phyloP scores from a whole-genome alignment of 768 basidiomycete species.

The Tulasnella sp. region DNA sequence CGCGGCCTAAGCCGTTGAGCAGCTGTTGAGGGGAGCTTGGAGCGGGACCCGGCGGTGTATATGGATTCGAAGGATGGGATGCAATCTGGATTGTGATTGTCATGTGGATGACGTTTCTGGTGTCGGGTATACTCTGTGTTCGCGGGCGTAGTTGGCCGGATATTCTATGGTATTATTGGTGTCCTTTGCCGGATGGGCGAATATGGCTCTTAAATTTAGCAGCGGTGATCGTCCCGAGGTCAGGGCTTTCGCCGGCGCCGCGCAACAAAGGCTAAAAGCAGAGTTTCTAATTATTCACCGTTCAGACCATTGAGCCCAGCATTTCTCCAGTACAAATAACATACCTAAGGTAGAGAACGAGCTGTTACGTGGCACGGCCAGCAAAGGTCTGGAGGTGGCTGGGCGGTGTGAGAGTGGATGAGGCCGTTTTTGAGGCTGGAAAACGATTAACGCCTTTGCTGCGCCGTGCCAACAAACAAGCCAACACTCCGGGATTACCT shows the following conservation, averaged over 20 bases:
- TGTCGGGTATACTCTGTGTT: neutral
- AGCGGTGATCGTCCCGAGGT: neutral
- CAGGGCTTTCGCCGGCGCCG: neutral
- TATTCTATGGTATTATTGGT: neutral
- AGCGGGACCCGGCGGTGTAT: neutral
- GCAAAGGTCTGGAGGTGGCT: neutral
- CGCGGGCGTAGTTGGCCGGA: neutral
- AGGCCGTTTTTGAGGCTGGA: neutral
- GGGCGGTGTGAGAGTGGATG: neutral
- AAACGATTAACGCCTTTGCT: neutral
- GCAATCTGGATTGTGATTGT: neutral
- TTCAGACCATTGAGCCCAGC: neutral
- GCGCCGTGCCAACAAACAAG: neutral
- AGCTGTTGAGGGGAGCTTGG: conserved; percentile 1
- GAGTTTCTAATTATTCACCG: neutral
- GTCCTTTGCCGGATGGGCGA: neutral
- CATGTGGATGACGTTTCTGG: neutral
- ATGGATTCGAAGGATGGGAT: neutral
- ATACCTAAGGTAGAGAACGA: neutral
- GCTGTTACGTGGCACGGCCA: neutral
- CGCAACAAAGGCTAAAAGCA: neutral
- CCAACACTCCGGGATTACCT: neutral
- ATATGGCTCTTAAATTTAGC: neutral
- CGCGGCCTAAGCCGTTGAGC: neutral
- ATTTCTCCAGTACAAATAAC: neutral